Evolutionary conservation across 2,329 filamentous ascomycete genomes (phyloP).

Genomic region (Catunica adiposa): DNA sequence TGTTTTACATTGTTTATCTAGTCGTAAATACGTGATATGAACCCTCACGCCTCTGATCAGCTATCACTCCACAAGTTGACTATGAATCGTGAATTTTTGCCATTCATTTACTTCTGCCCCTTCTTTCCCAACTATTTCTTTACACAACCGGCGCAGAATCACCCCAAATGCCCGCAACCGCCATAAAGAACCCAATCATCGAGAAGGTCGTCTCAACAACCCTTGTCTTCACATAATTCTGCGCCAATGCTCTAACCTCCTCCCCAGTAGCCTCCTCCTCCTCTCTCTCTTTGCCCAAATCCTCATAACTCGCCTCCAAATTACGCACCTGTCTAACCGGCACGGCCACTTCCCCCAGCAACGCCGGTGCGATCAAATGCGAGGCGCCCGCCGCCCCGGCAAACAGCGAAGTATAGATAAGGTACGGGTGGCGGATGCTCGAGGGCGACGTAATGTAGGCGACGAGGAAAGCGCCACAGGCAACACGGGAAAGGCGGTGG

Average conservation of each 20-base stretch:
- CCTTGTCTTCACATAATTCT: constrained; percentile 38
- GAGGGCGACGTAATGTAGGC: constrained; percentile 64
- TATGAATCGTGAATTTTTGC: too few relatives aligned
- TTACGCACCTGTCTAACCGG: constrained; percentile 20
- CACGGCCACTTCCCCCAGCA: constrained; percentile 21
- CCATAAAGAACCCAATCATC: constrained; percentile 41
- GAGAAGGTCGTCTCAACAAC: constrained; percentile 36
- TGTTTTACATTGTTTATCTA: background rate
- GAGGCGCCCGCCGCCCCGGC: constrained; percentile 43
- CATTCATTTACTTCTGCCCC: too few relatives aligned
- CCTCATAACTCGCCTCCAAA: constrained; percentile 59
- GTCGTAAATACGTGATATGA: too few relatives aligned
- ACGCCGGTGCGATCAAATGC: constrained; percentile 30
- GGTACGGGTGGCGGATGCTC: constrained; percentile 67
- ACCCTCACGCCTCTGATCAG: too few relatives aligned
- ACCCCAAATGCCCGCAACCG: constrained; percentile 50
- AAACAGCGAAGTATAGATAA: constrained; percentile 67
- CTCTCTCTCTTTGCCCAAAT: constrained; percentile 35
- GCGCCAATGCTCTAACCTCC: constrained; percentile 40
- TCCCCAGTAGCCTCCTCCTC: constrained; percentile 39
- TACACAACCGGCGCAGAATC: constrained; percentile 29
- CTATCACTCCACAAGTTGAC: too few relatives aligned
- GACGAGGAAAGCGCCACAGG: constrained; percentile 55
- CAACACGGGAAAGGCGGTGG: constrained; percentile 49
- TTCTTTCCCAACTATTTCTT: background rate